Percentiles rank a stretch among this genome's conserved stretches.
These are phyloP conservation scores for Durio zibethinus DNA, from an alignment of 345 rosid genomes.

Conservation along the genomic window DNA sequence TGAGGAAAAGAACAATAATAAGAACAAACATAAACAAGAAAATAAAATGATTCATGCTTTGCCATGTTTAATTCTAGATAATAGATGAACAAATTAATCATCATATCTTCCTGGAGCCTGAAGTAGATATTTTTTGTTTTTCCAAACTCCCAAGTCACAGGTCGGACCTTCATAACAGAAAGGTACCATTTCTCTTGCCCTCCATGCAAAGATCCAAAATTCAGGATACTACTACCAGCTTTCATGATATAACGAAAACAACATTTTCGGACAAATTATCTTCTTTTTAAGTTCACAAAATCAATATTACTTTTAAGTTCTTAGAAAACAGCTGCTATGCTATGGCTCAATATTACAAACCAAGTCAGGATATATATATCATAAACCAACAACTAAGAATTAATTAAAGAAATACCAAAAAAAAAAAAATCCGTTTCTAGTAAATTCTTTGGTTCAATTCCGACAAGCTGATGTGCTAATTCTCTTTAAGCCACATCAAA, in stretches of 20 bases:
- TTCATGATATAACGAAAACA: not conserved
- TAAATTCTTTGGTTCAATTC: not conserved
- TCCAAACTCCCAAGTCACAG: not conserved
- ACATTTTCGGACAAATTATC: not conserved
- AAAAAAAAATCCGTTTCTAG: not conserved
- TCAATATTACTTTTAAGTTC: not conserved
- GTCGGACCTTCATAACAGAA: not conserved
- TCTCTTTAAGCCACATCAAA: conserved; percentile 36
- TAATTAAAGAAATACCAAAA: not conserved
- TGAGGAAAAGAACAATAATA: too few relatives aligned
- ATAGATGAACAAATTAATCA: not conserved
- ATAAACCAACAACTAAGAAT: not conserved
- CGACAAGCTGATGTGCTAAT: conserved; percentile 5
- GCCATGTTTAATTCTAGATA: too few relatives aligned
- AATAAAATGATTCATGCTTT: too few relatives aligned
- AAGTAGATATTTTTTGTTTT: not conserved
- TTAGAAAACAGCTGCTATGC: not conserved
- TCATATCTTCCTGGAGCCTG: not conserved
- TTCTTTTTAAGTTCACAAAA: not conserved
- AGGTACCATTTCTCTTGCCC: not conserved
- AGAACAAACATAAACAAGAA: too few relatives aligned
- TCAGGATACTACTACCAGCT: not conserved
- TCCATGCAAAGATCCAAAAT: not conserved
- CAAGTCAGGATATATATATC: not conserved
- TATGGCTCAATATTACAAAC: not conserved